These are phyloP conservation scores for Tylopilus sp. DNA, from an alignment of 768 basidiomycete species.

Conservation along the genomic window DNA sequence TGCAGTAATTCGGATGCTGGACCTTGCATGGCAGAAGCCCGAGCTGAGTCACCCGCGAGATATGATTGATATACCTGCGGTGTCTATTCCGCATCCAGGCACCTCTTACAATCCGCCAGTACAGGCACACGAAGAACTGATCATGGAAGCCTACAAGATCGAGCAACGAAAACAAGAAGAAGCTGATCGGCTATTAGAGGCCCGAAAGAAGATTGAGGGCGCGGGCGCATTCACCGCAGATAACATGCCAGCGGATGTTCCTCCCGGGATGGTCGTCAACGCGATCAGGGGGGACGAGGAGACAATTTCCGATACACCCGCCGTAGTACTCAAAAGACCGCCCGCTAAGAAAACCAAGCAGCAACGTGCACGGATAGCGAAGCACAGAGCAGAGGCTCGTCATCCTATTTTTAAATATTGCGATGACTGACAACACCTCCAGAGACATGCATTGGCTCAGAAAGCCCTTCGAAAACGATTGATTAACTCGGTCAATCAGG, in stretches of 20 bases:
- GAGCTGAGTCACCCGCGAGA: conserved; percentile 42
- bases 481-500: conserved; percentile 53
- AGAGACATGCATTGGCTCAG: conserved; percentile 67
- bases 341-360: conserved; percentile 54
- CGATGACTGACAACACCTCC: neutral
- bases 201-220: conserved; percentile 53
- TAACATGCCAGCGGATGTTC: conserved; percentile 35
- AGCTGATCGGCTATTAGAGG: conserved; percentile 48
- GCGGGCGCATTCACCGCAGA: conserved; percentile 38
- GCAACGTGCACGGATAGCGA: conserved; percentile 67
- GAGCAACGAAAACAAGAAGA: conserved; percentile 59
- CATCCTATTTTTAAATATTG: neutral
- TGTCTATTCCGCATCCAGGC: conserved; percentile 72
- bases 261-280: conserved; percentile 67
- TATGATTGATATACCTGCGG: conserved; percentile 60
- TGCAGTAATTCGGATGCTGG: neutral
- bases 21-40: conserved; percentile 42
- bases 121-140: conserved; percentile 65
- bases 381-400: conserved; percentile 60
- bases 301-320: conserved; percentile 30
- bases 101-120: conserved; percentile 87
- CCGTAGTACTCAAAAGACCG: conserved; percentile 36
- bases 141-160: conserved; percentile 60
- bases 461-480: conserved; percentile 59
- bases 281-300: conserved; percentile 40